Percentiles rank a stretch among this genome's conserved stretches.
phyloP scores from a whole-genome alignment of 352 stramenopile species.

The Pythium volutum region DNA sequence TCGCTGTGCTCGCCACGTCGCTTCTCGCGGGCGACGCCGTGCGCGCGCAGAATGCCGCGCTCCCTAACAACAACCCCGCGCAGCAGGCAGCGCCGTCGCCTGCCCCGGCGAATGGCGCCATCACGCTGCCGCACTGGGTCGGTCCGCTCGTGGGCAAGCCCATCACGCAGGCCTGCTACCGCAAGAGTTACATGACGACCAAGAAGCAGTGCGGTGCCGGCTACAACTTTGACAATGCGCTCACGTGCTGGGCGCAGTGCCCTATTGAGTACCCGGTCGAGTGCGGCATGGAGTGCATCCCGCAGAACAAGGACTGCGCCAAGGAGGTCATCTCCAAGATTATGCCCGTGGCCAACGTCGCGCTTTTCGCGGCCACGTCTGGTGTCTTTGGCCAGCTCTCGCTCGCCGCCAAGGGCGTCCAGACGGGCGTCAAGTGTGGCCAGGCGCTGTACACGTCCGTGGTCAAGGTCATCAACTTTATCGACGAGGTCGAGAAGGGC shows the following conservation, averaged over 20 bases:
- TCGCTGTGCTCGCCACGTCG: background rate
- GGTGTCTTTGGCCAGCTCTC: slow-evolving; percentile 57
- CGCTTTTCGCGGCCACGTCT: slow-evolving; percentile 35
- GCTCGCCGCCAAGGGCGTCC: slow-evolving; percentile 38
- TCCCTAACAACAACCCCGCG: background rate
- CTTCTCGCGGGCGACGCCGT: slow-evolving; percentile 8
- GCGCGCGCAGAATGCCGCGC: slow-evolving; percentile 9
- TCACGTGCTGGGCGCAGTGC: slow-evolving; percentile 65
- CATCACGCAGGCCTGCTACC: slow-evolving; percentile 43
- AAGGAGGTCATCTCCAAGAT: slow-evolving; percentile 50
- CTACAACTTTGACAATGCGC: slow-evolving; percentile 47
- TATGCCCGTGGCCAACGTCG: slow-evolving; percentile 39
- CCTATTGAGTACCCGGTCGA: slow-evolving; percentile 70
- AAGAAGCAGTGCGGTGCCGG: slow-evolving; percentile 33
- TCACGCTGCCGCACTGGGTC: slow-evolving; percentile 34
- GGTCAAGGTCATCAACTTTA: slow-evolving; percentile 33
- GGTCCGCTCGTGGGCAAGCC: slow-evolving; percentile 25
- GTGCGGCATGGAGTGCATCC: slow-evolving; percentile 67
- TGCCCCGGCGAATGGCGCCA: background rate
- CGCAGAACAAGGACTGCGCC: slow-evolving; percentile 61
- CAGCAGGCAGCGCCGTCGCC: background rate
- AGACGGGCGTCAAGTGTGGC: slow-evolving; percentile 41
- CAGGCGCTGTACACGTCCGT: slow-evolving; percentile 44
- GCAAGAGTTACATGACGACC: slow-evolving; percentile 34
- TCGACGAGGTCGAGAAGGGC: slow-evolving; percentile 15